phyloP scores from a whole-genome alignment of 1,284 basidiomycete genomes.

The Fistulinella cinereoalba region DNA sequence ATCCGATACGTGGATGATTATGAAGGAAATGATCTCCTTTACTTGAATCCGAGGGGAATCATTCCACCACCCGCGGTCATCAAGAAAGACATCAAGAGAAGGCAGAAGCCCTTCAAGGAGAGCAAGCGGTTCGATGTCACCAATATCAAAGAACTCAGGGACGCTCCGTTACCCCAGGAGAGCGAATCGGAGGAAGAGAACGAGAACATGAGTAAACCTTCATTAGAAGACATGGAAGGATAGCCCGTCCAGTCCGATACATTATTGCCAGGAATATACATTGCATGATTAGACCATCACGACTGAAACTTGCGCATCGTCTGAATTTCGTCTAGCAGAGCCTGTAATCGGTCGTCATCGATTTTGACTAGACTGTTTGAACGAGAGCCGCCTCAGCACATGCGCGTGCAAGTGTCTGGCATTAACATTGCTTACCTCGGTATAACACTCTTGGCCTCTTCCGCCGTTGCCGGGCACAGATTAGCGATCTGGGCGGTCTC shows the following conservation, averaged over 20 bases:
- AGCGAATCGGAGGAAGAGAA: constrained; percentile 55
- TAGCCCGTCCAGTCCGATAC: constrained; percentile 1
- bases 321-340: constrained; percentile 81
- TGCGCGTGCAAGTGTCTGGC: too few species aligned
- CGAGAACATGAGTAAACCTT: constrained; percentile 46
- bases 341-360: constrained; percentile 82
- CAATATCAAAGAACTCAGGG: constrained; percentile 44
- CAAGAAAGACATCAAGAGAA: constrained; percentile 51
- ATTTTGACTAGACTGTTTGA: constrained; percentile 80
- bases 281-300: constrained; percentile 36
- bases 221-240: constrained; percentile 68
- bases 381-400: too few species aligned
- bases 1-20: constrained; percentile 67
- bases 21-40: constrained; percentile 64
- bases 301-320: constrained; percentile 87
- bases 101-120: constrained; percentile 65
- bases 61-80: constrained; percentile 68
- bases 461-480: constrained; percentile 81
- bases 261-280: constrained; percentile 6
- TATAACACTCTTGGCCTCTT: constrained; percentile 89
- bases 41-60: constrained; percentile 67
- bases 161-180: constrained; percentile 43
- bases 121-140: constrained; percentile 63
- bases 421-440: constrained; percentile 84
- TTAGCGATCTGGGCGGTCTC: constrained; percentile 93